These are phyloP conservation scores for Crepidotus variabilis DNA, from an alignment of 768 basidiomycete species.

Conservation along the genomic window DNA sequence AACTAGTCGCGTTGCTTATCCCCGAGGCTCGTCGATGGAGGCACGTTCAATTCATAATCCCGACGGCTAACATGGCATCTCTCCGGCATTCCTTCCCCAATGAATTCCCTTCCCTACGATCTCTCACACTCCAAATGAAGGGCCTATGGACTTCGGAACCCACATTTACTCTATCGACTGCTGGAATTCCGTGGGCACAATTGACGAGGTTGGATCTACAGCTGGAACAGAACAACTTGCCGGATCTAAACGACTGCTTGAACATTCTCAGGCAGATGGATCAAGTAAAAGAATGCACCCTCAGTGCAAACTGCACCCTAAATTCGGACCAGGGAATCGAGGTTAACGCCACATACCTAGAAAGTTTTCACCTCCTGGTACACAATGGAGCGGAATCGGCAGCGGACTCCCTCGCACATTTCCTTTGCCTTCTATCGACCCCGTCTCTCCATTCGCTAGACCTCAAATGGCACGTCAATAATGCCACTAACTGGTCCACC, in stretches of 20 bases:
- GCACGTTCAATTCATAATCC: constrained; percentile 30
- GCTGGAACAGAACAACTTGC: constrained; percentile 26
- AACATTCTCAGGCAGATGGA: constrained; percentile 27
- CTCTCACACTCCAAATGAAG: constrained; percentile 27
- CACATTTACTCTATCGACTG: constrained; percentile 19
- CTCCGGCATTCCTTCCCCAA: constrained; percentile 19
- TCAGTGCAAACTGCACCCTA: constrained; percentile 30
- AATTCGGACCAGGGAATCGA: constrained; percentile 2
- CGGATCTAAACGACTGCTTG: constrained; percentile 33
- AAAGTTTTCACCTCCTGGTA: constrained; percentile 28
- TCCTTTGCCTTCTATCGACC: constrained; percentile 28
- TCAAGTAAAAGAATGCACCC: constrained; percentile 27
- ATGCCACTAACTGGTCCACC: constrained; percentile 14
- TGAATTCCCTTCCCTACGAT: constrained; percentile 25
- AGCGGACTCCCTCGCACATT: constrained; percentile 22
- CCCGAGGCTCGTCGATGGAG: constrained; percentile 33
- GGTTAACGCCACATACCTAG: constrained; percentile 24
- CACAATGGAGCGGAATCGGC: constrained; percentile 18
- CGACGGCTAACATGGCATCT: constrained; percentile 22
- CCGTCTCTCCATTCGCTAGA: constrained; percentile 26
- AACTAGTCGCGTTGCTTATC: constrained; percentile 26
- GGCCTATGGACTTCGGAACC: constrained; percentile 18
- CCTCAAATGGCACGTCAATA: constrained; percentile 31
- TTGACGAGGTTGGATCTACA: constrained; percentile 34
- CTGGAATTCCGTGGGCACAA: constrained; percentile 36